Conservation (phyloP, 805 yeast species). For the Yamadazyma philogaea region DNA sequence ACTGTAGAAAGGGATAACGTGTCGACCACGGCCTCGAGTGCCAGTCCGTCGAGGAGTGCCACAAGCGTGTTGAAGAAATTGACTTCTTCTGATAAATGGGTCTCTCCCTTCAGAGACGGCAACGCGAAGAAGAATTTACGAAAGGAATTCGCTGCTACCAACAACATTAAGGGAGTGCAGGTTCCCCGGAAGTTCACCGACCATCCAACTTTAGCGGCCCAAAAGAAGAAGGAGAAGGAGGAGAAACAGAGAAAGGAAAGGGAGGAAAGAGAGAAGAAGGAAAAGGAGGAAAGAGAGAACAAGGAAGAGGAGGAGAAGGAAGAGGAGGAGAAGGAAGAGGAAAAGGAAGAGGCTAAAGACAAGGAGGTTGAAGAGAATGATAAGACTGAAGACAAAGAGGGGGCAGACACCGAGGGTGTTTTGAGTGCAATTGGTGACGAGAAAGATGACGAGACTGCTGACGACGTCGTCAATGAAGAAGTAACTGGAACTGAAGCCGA, state of each 20-base stretch:
- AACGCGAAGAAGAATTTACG: constrained; percentile 28
- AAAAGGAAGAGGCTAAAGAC: constrained; percentile 14
- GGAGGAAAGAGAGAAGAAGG: constrained; percentile 18
- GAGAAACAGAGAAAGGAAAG: constrained; percentile 13
- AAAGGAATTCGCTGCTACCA: constrained; percentile 33
- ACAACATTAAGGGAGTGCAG: constrained; percentile 29
- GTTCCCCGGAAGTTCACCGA: constrained; percentile 41
- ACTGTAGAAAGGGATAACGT: constrained; percentile 8
- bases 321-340: constrained; percentile 18
- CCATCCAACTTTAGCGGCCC: constrained; percentile 45
- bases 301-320: constrained; percentile 8
- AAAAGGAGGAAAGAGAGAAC: constrained; percentile 15
- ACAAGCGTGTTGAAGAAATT: constrained; percentile 25
- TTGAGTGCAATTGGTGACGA: constrained; percentile 17
- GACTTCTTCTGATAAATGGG: constrained; percentile 33
- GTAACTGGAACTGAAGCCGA: too few species aligned
- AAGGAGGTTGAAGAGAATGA: constrained; percentile 10
- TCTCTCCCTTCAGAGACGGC: constrained; percentile 39
- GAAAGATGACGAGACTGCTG: constrained; percentile 11
- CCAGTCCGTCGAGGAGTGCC: constrained; percentile 4
- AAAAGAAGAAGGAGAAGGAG: constrained; percentile 12
- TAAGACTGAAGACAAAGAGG: constrained; percentile 12
- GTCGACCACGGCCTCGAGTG: constrained; percentile 8
- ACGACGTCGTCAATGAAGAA: too few species aligned
- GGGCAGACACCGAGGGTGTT: constrained; percentile 13